Base-by-base conservation (phyloP, 306 rosid genomes). In the Quercus variabilis region DNA sequence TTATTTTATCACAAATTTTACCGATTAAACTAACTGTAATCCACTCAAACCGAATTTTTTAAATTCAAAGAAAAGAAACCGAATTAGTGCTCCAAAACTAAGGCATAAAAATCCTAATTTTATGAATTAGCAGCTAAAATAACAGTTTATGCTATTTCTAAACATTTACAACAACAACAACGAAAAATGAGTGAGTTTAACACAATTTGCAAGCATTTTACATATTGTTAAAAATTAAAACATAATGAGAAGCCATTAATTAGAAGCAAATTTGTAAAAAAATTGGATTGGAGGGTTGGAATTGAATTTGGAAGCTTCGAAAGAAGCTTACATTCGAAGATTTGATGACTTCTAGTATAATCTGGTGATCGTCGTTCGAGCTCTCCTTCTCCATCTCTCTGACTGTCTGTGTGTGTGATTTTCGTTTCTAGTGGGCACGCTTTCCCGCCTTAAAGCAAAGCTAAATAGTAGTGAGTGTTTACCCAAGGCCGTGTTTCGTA, bases 281-380 rank as follows among this genome's bases (percentile, higher is more conserved):
- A 33, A 43, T 23, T 23, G 78, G 8, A 46, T 6, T 6, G 77
- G 77, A 70, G 79, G 76, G 41, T 35, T 26, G 6, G 41, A 63
- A 38, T 30, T 21, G 56, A 60, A 65, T 79, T 33, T n/a, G 20
- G 9, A 67, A 56, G 56, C n/a, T 28, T 58, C 19, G 15, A 69
- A 76, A 41, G 52, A 25, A 52, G 51, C 90, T 88, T 88, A 86
- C 97, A 87, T 93, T 97, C 10, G 97, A 91, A 72, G 94, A 89
- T 76, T 82, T 83, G 77, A 95, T 88, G 79, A 91, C 90, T 33
- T 86, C 87, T 25, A 90, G 71, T 9, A 90, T 69, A 69, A 80
- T 77, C 83, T 83, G 96, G 69, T 90, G 71, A 12, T 88, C 82
- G 71, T 43, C 71, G 84, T 49, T 52, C 84, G 85, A 90, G 73